Base-by-base conservation (phyloP, 2,329 filamentous ascomycete genomes). In the Botrytis cinerea region DNA sequence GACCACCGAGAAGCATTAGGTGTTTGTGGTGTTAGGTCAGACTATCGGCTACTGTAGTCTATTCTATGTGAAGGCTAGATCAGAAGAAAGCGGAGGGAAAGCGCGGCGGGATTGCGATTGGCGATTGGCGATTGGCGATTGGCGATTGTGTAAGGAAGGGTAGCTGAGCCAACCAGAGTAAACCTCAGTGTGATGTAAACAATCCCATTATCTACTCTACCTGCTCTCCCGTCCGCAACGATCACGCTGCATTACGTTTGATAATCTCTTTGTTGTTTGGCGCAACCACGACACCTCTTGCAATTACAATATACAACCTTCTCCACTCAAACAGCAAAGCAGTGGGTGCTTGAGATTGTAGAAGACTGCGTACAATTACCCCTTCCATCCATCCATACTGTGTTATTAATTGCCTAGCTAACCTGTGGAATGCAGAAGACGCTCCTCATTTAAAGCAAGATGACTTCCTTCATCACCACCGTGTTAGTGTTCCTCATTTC, bases 401-500 rank as follows among this genome's bases (percentile, higher is more conserved):
- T 35, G 25, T 43, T 48, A 32, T 40, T 20, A 22, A 76, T 77
- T 76, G 61, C 75, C 74, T 71, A 76, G 78, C 77, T 81, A 79
- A 80, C 78, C n/a, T 51, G 43, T 73, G 77, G 77, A 78, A 80
- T 80, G 78, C 74, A 77, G 70, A 71, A 62, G 67, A 35, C 68
- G 73, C 70, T 68, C 68, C 59, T 74, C 46, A 67, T 51, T 70
- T 51, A 73, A 77, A 79, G 75, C 75, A 85, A 80, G 78, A 94
- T 93, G 92, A 88, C 91, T 81, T 92, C 91, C 78, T 93, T 94
- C 84, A 91, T 94, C 81, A 93, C 91, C 78, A 94, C 92, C 82
- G 92, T 93, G 91, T 93, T 86, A 84, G 91, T 92, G 76, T 82
- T 76, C 76, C 78, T 76, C 74, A 74, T 74, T 81, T 79, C 78